Base-by-base conservation (phyloP, 2,329 filamentous ascomycete species). In the Fusarium nodosum region DNA sequence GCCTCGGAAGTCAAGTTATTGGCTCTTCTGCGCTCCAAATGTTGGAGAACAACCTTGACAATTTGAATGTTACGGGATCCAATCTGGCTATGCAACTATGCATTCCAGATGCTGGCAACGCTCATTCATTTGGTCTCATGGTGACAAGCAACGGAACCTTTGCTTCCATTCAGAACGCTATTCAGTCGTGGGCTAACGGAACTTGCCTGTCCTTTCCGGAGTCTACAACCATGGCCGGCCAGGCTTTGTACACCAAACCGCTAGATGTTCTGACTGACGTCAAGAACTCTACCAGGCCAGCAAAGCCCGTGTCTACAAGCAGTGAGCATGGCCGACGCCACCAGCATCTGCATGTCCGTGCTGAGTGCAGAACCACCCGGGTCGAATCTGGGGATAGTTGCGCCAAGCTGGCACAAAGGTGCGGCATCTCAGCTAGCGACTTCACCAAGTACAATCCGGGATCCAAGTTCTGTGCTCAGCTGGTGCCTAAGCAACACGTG, bases 151-250 rank as follows among this genome's bases (percentile, higher is more conserved):
- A 51, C 13, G 34, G 48, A 16, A 51, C 48, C 12, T 51, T 54
- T n/a, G 16, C 3, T 10, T 20, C 28, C 20, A 7, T 44, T 10
- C 51, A 54, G 3, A 42, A 26, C 11, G 28, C 51, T 22, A 12
- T 54, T n/a, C 38, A 54, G 28, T 44, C 28, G 5, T 54, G 51
- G 38, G 51, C 51, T 1, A 44, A 44, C 7, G 51, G 48, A 30
- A 39, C 34, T 18, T 51, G 48, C 24, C 5, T 51, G 18, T 39
- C 48, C 2, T 51, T 51, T 6, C 20, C 51, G 2, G 28, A n/a
- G 10, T 54, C 28, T 16, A 44, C 7, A 16, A 34, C n/a, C 28
- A 54, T 33, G 38, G n/a, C 28, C 3, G 38, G 48, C 10, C 24
- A 51, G 18, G 22, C 10, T 11, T n/a, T n/a, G 12, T 38, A 51